Percentiles rank a stretch among this genome's conserved stretches.
Conservation (phyloP, 768 basidiomycete genomes). For the Porphyrellus cyaneotinctus region DNA sequence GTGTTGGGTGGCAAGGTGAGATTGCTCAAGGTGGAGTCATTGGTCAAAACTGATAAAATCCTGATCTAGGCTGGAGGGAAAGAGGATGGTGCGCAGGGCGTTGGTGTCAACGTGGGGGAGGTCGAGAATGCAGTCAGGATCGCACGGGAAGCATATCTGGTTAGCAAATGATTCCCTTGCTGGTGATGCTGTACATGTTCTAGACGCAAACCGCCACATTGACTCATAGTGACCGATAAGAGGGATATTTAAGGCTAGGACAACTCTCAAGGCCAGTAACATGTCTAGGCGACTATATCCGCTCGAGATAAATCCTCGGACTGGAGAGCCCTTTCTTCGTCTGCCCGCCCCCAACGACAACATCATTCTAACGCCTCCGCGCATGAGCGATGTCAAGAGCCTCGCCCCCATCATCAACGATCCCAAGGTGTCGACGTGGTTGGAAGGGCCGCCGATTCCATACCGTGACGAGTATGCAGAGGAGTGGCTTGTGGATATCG, state of each 20-base stretch:
- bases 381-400: slow-evolving; percentile 39
- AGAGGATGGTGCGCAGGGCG: slow-evolving; percentile 87
- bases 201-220: background rate
- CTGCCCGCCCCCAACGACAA: slow-evolving; percentile 46
- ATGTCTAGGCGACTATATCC: slow-evolving; percentile 34
- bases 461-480: slow-evolving; percentile 44
- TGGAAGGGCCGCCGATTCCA: slow-evolving; percentile 50
- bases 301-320: slow-evolving; percentile 38
- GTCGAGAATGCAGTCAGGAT: slow-evolving; percentile 62
- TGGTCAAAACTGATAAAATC: slow-evolving; percentile 5
- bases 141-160: slow-evolving; percentile 43
- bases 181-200: background rate
- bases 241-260: too few species aligned
- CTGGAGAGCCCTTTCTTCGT: slow-evolving; percentile 53
- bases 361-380: slow-evolving; percentile 59
- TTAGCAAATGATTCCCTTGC: slow-evolving; percentile 13
- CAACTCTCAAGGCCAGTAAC: background rate
- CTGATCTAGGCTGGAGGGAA: slow-evolving; percentile 82
- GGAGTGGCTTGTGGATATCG: slow-evolving; percentile 32
- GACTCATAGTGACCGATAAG: too few species aligned
- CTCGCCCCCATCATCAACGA: slow-evolving; percentile 48
- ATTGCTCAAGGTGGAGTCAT: slow-evolving; percentile 5
- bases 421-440: slow-evolving; percentile 39
- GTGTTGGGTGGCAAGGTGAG: slow-evolving; percentile 87
- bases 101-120: slow-evolving; percentile 63